Base-by-base conservation (phyloP, 176 grass and related monocot species). In the Typha latifolia region DNA sequence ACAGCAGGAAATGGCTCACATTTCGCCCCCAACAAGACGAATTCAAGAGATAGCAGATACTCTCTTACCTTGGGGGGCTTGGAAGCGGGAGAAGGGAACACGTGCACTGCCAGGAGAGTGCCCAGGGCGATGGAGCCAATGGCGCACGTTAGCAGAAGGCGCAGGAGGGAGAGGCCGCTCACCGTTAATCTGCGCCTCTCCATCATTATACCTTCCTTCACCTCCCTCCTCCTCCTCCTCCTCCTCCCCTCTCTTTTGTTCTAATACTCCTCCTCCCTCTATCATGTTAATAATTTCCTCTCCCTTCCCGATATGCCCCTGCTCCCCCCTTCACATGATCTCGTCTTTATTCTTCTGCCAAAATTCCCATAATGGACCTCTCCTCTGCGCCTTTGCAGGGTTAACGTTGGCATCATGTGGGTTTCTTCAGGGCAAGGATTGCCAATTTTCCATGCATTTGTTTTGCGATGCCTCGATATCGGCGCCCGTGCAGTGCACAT, bases 61-160 rank as follows among this genome's bases (percentile, higher is more conserved):
- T 3, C 27, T 59, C 9, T 24, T 24, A 81, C 79, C 72, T 81
- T 70, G 11, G 53, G 69, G 9, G 75, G 55, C 53, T 75, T 70
- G 51, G 32, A 27, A 12, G n/a, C 64, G 27, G 31, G 48, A 22
- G 71, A 81, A 13, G 65, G 79, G 48, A 49, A 69, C 43, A 64
- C 71, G 72, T 75, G 72, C 21, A 51, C 65, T 16, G 72, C 56
- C 14, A 81, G 64, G 52, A 81, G 53, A 5, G 64, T 37, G 37
- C 59, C 66, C 16, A 62, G 50, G 18, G 31, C 43, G 47, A 75
- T 16, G 47, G 72, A 57, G 48, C 50, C 48, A 32, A 64, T 53
- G 79, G 79, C 48, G 72, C 53, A 75, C 6, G 57, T 81, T 14
- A 81, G 51, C 57, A 81, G 62, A 57, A 53, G 69, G 14, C 66